phyloP scores from a whole-genome alignment of 2,329 filamentous ascomycete genomes.

The Truncatella angustata region DNA sequence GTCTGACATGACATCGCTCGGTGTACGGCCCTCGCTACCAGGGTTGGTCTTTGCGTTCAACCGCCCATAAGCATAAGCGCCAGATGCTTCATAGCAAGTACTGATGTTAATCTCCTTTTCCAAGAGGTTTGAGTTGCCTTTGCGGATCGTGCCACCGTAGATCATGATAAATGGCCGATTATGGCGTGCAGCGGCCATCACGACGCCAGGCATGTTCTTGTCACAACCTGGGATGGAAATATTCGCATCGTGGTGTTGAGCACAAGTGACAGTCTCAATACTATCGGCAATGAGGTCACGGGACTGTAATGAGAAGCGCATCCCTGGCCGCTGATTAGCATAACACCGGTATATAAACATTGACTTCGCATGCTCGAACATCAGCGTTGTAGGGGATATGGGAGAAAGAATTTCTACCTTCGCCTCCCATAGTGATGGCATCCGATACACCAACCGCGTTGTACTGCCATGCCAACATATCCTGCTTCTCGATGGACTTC shows the following conservation, averaged over 20 bases:
- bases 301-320: conserved; percentile 89
- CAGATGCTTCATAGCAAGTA: conserved; percentile 84
- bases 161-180: conserved; percentile 92
- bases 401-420: conserved; percentile 54
- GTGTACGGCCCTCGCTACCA: conserved; percentile 61
- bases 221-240: conserved; percentile 96
- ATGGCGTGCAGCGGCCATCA: conserved; percentile 84
- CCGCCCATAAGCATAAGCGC: conserved; percentile 73
- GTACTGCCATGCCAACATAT: conserved; percentile 93
- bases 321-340: conserved; percentile 52
- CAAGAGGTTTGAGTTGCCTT: conserved; percentile 73
- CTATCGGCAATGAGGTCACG: conserved; percentile 93
- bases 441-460: conserved; percentile 88
- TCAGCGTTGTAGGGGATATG: too few relatives aligned
- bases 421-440: conserved; percentile 92
- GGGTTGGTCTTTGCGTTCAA: conserved; percentile 65
- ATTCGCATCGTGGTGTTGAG: conserved; percentile 98
- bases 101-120: conserved; percentile 80
- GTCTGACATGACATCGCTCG: conserved; percentile 78
- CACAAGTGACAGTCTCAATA: conserved; percentile 98
- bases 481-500: conserved; percentile 72
- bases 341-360: too few relatives aligned
- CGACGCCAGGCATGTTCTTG: conserved; percentile 97
- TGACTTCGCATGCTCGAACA: too few relatives aligned
- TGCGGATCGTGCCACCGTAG: conserved; percentile 85